Evolutionary conservation across 1,284 basidiomycete species (phyloP), one percentile per base, ranked within the genome.

Genomic region (Malassezia brasiliensis): DNA sequence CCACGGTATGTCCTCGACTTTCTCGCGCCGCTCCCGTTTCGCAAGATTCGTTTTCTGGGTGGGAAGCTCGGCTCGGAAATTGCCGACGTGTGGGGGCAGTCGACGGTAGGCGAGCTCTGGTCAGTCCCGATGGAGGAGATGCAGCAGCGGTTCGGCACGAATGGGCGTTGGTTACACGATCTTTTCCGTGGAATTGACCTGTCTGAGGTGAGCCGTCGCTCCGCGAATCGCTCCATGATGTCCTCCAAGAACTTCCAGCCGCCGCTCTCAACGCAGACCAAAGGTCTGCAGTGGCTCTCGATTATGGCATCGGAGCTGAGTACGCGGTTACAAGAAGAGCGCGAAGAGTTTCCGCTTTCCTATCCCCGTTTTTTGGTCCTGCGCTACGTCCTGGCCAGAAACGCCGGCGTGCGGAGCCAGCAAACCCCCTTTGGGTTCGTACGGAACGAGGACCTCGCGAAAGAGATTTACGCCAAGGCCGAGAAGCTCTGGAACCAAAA

Each of bases 11-110:
- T 67, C 1, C 53, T 56, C 34, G 62, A 57, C 46, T 74, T 66
- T 39, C 62, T 72, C 44, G 56, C 60, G 14, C 57, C 61, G 7
- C 54, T 70, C 20, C 66, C 68, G 12, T 61, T 59, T 35, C 59
- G 63, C 22, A 71, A 62, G 48, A 96, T 99, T 68, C 83, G 94
- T 6, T 89, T 89, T 65, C 78, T 99, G 0, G 93, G 93, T 0
- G 93, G 94, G 5, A 98, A 98, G 76, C 82, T 98, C 0, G 93
- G 94, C 1, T 81, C 83, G 46, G 85, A 88, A 0, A 79, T 99
- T 31, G 88, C 88, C 0, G 82, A 84, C 55, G 86, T 90, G 69
- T 96, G 88, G 70, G 85, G 86, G 63, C 89, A 83, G 7, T 85
- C 85, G 11, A 90, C 86, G 1, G 90, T 96, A 1, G 85, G 84